Base-by-base conservation (phyloP, 225 moss, liverwort and hornwort genomes). In the Takakia lepidozioides region DNA sequence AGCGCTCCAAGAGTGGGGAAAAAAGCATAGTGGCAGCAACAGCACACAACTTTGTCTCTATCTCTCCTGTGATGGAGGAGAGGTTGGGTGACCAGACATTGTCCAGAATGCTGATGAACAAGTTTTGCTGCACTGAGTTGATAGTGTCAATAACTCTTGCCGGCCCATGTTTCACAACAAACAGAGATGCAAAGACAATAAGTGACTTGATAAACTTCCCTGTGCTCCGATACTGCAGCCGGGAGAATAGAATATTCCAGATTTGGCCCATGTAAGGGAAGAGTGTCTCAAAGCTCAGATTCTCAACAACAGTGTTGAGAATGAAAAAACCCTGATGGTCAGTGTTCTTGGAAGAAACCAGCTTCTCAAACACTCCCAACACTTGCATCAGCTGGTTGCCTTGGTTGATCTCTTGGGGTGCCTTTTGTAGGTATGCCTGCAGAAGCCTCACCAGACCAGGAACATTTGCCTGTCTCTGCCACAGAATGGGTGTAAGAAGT, bases 321-420 rank as follows among this genome's bases (percentile, higher is more conserved):
- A 91, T 98, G 63, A 85, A 98, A 49, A 91, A 98, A 0, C 91
- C 98, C 63, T 91, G 91, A 52, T 98, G 98, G 55, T 98, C 91
- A 15, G 87, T 81, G 41, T 80, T 98, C 61, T 78, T 83, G 1
- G 91, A 91, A 17, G 64, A 59, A 17, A 98, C 74, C 38, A 98
- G 68, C 71, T 87, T 91, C 63, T 91, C 78, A 56, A 98, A 98
- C 14, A 91, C 98, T 55, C 87, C 87, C 23, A 98, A 76, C 22
- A 98, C 80, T 48, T 85, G 71, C 29, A 8, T 74, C 57, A 98
- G 64, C 53, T 83, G 78, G 43, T 74, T 76, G 9, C 76, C 69
- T 62, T 87, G 85, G 29, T 70, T 87, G 9, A 98, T 91, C 60
- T 91, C 80, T 63, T 91, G 82, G 15, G 91, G 87, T 28, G 91